phyloP scores from a whole-genome alignment of 805 yeast species.

The Starmera amethionina region DNA sequence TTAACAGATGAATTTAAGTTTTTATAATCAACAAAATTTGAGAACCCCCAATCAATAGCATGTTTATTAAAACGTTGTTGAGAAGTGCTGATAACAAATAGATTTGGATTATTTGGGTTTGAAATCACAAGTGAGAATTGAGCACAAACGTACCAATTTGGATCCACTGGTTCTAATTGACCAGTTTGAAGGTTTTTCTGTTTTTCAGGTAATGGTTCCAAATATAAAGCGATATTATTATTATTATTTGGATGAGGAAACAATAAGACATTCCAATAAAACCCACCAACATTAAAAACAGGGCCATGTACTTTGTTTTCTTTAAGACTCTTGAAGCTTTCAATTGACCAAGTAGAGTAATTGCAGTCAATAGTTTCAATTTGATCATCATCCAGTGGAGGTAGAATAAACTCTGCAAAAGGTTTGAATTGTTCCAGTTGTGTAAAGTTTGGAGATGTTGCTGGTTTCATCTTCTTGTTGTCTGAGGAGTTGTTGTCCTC shows the following conservation, averaged over 20 bases:
- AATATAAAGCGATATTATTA: conserved; percentile 57
- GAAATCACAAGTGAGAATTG: conserved; percentile 82
- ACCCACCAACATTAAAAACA: conserved; percentile 47
- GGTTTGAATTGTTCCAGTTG: conserved; percentile 9
- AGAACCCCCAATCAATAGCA: conserved; percentile 95
- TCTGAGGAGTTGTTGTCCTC: not conserved
- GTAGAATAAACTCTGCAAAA: conserved; percentile 12
- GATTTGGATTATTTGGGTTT: conserved; percentile 61
- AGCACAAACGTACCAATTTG: conserved; percentile 82
- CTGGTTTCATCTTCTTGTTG: conserved; percentile 3
- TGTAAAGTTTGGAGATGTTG: not conserved
- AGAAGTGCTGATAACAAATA: conserved; percentile 53
- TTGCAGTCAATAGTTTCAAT: conserved; percentile 16
- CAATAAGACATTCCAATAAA: conserved; percentile 58
- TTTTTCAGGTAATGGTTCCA: conserved; percentile 54
- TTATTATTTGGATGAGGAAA: conserved; percentile 70
- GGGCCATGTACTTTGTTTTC: conserved; percentile 27
- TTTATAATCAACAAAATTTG: conserved; percentile 55
- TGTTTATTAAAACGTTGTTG: conserved; percentile 66
- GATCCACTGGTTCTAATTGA: conserved; percentile 23
- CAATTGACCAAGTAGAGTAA: conserved; percentile 29
- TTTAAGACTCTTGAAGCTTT: conserved; percentile 17
- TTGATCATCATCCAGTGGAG: conserved; percentile 21
- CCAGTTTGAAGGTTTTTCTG: conserved; percentile 18
- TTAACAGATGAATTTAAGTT: conserved; percentile 19